A percentile compares a stretch with the other conserved stretches of the same genome.
Evolutionary conservation across 177 flowering plant genomes (phyloP).

Genomic region (Vitis hybrid): DNA sequence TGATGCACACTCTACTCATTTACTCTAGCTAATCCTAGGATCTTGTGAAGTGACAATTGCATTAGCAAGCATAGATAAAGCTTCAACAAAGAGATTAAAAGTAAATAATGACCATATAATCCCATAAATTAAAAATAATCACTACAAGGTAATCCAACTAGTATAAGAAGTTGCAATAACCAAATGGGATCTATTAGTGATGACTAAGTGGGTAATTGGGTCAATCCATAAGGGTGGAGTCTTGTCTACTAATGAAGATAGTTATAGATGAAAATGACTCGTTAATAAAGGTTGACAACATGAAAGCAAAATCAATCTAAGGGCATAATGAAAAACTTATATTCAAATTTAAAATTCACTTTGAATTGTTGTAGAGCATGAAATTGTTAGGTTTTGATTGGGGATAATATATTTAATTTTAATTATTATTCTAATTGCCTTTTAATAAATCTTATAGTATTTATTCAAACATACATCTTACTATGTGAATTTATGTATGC

Average conservation of each 20-base stretch:
- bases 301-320: constrained; percentile 21
- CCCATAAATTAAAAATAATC: constrained; percentile 9
- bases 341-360: constrained; percentile 85
- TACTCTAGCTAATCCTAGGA: constrained; percentile 78
- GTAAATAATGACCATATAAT: constrained; percentile 84
- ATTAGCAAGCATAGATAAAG: constrained; percentile 53
- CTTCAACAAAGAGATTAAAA: constrained; percentile 83
- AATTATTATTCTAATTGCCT: no score
- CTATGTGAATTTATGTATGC: no score
- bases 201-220: no score
- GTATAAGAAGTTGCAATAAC: constrained; percentile 20
- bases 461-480: no score
- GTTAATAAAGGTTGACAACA: no score
- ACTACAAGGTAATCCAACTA: constrained; percentile 48
- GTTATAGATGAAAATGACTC: no score
- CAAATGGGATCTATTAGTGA: no score
- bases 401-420: no score
- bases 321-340: constrained; percentile 80
- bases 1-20: constrained; percentile 56
- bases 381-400: constrained; percentile 81
- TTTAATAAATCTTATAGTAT: no score
- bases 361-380: constrained; percentile 96
- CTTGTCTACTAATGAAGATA: no score
- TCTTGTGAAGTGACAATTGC: constrained; percentile 74
- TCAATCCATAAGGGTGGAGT: neutral